Conservation (phyloP, 2,329 filamentous ascomycete genomes). For the Camillea tinctor region DNA sequence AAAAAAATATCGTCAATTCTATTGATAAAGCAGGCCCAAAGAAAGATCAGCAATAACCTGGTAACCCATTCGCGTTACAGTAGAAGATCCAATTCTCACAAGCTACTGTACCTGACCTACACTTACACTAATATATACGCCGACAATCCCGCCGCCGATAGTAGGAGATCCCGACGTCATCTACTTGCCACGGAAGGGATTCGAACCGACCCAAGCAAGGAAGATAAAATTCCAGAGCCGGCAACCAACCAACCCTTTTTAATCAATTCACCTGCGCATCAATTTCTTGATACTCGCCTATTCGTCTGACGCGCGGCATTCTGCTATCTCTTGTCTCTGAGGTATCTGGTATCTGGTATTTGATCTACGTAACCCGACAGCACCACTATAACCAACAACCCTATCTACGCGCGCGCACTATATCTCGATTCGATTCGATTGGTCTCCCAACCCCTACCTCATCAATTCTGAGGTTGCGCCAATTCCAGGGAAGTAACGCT, state of each 20-base stretch:
- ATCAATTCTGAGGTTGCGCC: not conserved
- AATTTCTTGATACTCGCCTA: not conserved
- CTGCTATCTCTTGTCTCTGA: not conserved
- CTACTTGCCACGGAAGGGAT: not conserved
- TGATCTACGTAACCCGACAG: not conserved
- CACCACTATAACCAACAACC: not conserved
- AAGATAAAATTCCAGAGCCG: not conserved
- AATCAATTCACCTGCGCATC: not conserved
- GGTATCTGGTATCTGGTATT: not conserved
- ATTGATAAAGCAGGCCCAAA: not conserved
- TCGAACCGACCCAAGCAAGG: not conserved
- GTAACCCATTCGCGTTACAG: too few relatives aligned
- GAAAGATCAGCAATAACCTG: too few relatives aligned
- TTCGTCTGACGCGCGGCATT: not conserved
- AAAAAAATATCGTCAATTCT: not conserved
- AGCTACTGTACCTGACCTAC: too few relatives aligned
- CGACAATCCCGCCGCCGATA: not conserved
- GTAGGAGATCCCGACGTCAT: not conserved
- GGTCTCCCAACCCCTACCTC: not conserved
- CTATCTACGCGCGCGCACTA: too few relatives aligned
- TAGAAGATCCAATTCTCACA: too few relatives aligned
- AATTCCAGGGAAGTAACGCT: not conserved
- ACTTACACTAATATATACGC: not conserved
- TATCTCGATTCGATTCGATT: not conserved
- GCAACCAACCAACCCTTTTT: not conserved